Evolutionary conservation across 169 alveolate genomes (phyloP).

Genomic region (Plasmodium relictum): DNA sequence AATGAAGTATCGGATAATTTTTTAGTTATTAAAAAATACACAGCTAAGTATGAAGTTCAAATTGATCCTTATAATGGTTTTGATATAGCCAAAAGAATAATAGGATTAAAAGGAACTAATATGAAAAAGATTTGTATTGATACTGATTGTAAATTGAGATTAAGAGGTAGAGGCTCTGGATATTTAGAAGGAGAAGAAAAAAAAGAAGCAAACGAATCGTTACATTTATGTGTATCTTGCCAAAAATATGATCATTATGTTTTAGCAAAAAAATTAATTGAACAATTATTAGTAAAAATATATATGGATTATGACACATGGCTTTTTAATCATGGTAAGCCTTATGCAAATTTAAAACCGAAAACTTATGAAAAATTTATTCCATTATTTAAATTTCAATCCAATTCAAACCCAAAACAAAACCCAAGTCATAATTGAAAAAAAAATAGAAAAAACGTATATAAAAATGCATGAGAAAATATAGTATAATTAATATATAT

Average conservation of each 20-base stretch:
- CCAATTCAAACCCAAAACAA: constrained; percentile 13
- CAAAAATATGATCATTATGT: constrained; percentile 90
- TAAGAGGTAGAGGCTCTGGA: constrained; percentile 96
- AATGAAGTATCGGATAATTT: constrained; percentile 41
- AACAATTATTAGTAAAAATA: constrained; percentile 88
- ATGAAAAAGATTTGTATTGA: constrained; percentile 94
- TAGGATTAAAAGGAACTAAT: constrained; percentile 94
- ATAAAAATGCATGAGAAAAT: neutral
- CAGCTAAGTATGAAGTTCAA: constrained; percentile 94
- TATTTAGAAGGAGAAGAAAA: constrained; percentile 94
- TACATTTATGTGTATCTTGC: constrained; percentile 94
- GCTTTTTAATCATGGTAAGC: constrained; percentile 61
- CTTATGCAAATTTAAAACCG: constrained; percentile 71
- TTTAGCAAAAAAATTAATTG: constrained; percentile 91
- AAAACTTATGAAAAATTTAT: constrained; percentile 69
- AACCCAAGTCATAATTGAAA: constrained; percentile 18
- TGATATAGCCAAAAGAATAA: constrained; percentile 93
- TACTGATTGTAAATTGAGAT: constrained; percentile 91
- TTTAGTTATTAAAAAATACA: constrained; percentile 87
- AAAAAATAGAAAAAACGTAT: neutral
- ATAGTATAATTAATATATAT: neutral
- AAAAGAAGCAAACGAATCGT: constrained; percentile 94
- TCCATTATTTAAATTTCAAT: constrained; percentile 61
- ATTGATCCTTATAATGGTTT: constrained; percentile 94
- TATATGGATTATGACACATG: constrained; percentile 92